phyloP scores from a whole-genome alignment of 352 stramenopile genomes.

The Phytophthora pinifolia region DNA sequence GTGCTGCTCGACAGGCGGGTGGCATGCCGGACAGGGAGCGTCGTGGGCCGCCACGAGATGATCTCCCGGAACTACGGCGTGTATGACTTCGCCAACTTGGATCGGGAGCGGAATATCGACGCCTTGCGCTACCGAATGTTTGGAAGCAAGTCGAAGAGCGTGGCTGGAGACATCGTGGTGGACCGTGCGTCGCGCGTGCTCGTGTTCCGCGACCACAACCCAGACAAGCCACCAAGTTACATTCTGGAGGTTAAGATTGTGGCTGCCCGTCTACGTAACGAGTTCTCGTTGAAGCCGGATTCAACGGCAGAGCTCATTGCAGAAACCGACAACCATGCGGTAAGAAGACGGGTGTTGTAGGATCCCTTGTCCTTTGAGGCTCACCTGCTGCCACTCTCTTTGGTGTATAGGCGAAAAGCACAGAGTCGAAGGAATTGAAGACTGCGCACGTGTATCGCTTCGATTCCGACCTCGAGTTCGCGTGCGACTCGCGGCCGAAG shows the following conservation, averaged over 20 bases:
- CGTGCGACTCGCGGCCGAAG: constrained; percentile 61
- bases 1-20: constrained; percentile 52
- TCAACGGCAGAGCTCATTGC: constrained; percentile 59
- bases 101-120: constrained; percentile 72
- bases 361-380: not conserved
- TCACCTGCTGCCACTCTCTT: constrained; percentile 1
- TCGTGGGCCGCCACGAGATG: constrained; percentile 46
- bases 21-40: constrained; percentile 58
- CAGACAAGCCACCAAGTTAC: constrained; percentile 57
- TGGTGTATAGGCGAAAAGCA: constrained; percentile 32
- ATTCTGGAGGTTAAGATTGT: constrained; percentile 86
- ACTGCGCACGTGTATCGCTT: constrained; percentile 85
- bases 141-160: constrained; percentile 61
- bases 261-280: constrained; percentile 63
- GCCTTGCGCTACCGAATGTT: constrained; percentile 72
- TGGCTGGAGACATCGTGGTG: constrained; percentile 78
- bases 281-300: constrained; percentile 62
- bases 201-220: constrained; percentile 72
- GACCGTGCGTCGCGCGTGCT: constrained; percentile 79
- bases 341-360: constrained; percentile 25
- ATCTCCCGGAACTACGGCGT: constrained; percentile 64
- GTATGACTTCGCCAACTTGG: constrained; percentile 86
- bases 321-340: constrained; percentile 66
- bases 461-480: constrained; percentile 76
- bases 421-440: constrained; percentile 74